Percentiles rank a stretch among this genome's conserved stretches.
phyloP scores from a whole-genome alignment of 75 land plant genomes.

The Pinus tabuliformis region DNA sequence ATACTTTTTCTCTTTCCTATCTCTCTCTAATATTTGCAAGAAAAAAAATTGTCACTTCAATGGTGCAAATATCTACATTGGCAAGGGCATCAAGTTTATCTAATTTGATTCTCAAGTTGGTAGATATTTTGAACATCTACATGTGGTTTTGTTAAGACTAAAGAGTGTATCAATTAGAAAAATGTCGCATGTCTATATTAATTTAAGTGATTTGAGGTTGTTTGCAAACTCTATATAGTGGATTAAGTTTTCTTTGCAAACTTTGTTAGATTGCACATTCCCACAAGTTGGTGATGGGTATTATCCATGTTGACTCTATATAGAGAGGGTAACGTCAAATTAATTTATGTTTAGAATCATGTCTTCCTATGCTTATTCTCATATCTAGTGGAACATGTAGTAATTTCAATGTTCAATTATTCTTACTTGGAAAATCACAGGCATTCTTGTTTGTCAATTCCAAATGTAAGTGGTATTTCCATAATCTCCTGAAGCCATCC shows the following conservation, averaged over 20 bases:
- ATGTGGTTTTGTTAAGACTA: neutral
- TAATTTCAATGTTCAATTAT: neutral
- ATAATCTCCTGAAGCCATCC: slow-evolving; percentile 71
- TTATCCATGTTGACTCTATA: too few relatives aligned
- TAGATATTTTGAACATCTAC: neutral
- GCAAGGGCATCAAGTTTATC: slow-evolving; percentile 57
- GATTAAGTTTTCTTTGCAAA: too few relatives aligned
- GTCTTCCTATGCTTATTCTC: too few relatives aligned
- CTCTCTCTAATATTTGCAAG: slow-evolving; percentile 17
- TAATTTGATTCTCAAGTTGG: slow-evolving; percentile 50
- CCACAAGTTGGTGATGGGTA: too few relatives aligned
- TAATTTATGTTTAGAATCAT: too few relatives aligned
- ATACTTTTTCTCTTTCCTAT: too few relatives aligned
- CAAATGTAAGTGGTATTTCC: slow-evolving; percentile 84
- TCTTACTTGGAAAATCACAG: slow-evolving; percentile 4
- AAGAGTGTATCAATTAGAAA: neutral
- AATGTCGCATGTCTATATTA: neutral
- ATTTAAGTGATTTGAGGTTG: neutral
- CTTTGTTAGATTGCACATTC: too few relatives aligned
- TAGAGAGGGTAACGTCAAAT: too few relatives aligned
- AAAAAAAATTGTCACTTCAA: slow-evolving; percentile 66
- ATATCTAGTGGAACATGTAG: too few relatives aligned
- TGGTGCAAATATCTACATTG: slow-evolving; percentile 72
- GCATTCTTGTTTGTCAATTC: slow-evolving; percentile 69
- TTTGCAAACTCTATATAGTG: too few relatives aligned